phyloP scores from a whole-genome alignment of 306 rosid species.

The Trifolium pratense region DNA sequence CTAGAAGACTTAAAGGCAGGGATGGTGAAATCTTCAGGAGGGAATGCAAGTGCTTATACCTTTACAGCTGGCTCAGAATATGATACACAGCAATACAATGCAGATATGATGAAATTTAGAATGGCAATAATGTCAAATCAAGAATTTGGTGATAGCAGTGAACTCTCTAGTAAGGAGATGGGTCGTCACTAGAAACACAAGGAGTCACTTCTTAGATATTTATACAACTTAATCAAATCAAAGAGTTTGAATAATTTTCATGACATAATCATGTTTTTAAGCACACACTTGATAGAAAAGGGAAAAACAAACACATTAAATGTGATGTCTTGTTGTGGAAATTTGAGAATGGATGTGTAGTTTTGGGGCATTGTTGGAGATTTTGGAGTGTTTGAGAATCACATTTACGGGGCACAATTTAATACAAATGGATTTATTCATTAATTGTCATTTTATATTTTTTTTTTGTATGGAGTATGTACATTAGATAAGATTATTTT shows the following conservation, averaged over 20 bases:
- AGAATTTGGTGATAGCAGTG: constrained; percentile 54
- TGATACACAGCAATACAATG: constrained; percentile 60
- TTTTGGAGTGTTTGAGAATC: constrained; percentile 2
- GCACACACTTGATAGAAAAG: background rate
- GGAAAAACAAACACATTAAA: background rate
- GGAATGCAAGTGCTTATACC: constrained; percentile 26
- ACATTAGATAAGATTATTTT: background rate
- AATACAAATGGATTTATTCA: background rate
- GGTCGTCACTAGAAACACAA: background rate
- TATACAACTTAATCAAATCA: background rate
- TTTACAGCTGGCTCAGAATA: constrained; percentile 59
- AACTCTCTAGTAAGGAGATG: constrained; percentile 47
- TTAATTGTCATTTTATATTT: background rate
- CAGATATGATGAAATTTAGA: constrained; percentile 73
- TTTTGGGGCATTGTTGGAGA: background rate
- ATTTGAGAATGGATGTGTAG: background rate
- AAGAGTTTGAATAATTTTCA: background rate
- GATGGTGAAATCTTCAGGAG: constrained; percentile 45
- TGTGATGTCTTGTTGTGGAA: background rate
- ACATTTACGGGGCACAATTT: background rate
- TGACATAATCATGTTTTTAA: background rate
- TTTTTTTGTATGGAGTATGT: constrained; percentile 13
- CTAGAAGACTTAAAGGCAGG: constrained; percentile 69
- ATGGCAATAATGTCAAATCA: constrained; percentile 54
- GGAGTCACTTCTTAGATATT: background rate